Base-by-base conservation (phyloP, 306 rosid genomes). In the Vigna nakashimae region DNA sequence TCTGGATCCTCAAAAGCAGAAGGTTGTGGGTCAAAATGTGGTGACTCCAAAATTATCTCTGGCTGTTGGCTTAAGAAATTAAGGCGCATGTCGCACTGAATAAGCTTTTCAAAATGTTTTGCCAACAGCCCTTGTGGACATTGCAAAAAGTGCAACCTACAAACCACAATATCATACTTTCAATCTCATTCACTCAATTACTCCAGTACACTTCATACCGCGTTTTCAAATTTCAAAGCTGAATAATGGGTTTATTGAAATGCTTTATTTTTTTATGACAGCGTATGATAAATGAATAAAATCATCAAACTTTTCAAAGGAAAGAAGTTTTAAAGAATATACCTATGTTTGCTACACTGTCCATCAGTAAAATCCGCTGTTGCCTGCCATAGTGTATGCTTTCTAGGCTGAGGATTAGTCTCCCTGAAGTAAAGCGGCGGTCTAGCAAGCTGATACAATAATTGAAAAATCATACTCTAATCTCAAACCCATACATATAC, bases 341-440 rank as follows among this genome's bases (percentile, higher is more conserved):
- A 93, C 97, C 92, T 90, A 59, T 87, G 79, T 40, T 71, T 70
- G 78, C 86, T 88, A 68, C 91, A 89, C 80, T 93, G 92, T 53
- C 92, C 97, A 78, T 86, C 80, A 6, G 98, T 93, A 86, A 93
- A 93, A 84, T 93, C 98, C 6, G 92, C 80, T 0, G 98, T 84
- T 71, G 92, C 89, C 81, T 93, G 98, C 98, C 98, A 93, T 62
- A 91, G 32, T 48, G 98, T 93, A 73, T 91, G 98, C 75, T 93
- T 93, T 84, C 97, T 87, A 71, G 98, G 98, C 79, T 93, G 98
- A 69, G 97, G 97, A 84, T 91, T 91, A 48, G 92, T 91, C 83
- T 93, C 98, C 89, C 89, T 84, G 81, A 91, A 93, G 88, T 91
- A 93, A 79, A 90, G 89, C 5, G 98, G 97, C 79, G 79, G 97